phyloP scores from a whole-genome alignment of 352 stramenopile species.

The Phytopythium boreale region DNA sequence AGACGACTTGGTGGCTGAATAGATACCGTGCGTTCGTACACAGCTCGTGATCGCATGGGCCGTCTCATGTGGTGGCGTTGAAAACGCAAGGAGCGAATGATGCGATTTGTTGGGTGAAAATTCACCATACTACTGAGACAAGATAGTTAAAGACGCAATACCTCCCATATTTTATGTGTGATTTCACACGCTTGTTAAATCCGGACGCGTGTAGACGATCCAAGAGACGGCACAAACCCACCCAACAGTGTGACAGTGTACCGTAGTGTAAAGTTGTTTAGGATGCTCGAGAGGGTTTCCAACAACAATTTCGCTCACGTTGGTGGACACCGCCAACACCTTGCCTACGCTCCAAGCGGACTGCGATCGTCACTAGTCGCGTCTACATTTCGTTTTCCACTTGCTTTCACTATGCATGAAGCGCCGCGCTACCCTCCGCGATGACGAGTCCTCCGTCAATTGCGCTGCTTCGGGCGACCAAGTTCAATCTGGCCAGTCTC shows the following conservation, averaged over 20 bases:
- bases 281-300: no score
- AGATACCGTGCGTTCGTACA: neutral
- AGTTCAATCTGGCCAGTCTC: conserved; percentile 1
- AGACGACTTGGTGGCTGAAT: neutral
- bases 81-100: neutral
- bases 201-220: neutral
- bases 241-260: no score
- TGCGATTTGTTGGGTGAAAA: neutral
- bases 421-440: no score
- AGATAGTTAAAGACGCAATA: neutral
- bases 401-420: neutral
- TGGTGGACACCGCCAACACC: neutral
- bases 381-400: no score
- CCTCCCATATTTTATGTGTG: neutral
- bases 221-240: neutral
- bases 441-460: neutral
- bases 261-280: neutral
- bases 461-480: neutral
- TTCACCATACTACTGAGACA: no score
- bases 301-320: no score
- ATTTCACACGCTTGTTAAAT: neutral
- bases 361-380: neutral
- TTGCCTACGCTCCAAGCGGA: neutral
- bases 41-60: neutral
- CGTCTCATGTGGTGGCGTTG: neutral